Percentiles rank a stretch among this genome's conserved stretches.
These are phyloP conservation scores for Boletus coccyginus DNA, from an alignment of 768 basidiomycete genomes.

Conservation along the genomic window DNA sequence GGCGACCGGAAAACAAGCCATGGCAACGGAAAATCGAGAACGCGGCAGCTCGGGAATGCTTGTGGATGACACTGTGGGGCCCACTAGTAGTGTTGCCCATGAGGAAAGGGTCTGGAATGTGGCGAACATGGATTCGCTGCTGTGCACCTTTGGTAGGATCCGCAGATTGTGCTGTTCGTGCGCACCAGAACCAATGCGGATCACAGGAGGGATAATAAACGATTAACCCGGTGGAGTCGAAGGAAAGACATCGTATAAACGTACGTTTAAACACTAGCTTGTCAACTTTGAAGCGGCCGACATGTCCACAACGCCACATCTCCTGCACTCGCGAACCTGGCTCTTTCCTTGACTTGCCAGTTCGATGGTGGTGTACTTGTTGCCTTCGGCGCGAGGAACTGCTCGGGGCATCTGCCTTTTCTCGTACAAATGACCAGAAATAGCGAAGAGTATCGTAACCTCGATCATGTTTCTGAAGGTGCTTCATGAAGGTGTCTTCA, in stretches of 20 bases:
- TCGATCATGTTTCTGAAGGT: conserved; percentile 38
- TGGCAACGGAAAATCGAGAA: conserved; percentile 78
- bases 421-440: conserved; percentile 61
- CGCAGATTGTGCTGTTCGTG: conserved; percentile 33
- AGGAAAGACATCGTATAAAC: conserved; percentile 26
- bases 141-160: conserved; percentile 59
- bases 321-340: conserved; percentile 42
- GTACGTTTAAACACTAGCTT: conserved; percentile 37
- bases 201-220: background rate
- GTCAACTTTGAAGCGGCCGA: conserved; percentile 65
- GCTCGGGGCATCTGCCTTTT: conserved; percentile 40
- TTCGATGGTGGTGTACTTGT: conserved; percentile 10
- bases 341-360: conserved; percentile 18
- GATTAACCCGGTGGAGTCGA: background rate
- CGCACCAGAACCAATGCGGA: background rate
- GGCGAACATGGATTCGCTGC: conserved; percentile 64
- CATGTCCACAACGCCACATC: conserved; percentile 61
- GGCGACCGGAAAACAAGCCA: conserved; percentile 19
- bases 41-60: conserved; percentile 75
- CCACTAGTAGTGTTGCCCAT: conserved; percentile 45
- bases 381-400: conserved; percentile 25
- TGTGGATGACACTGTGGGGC: conserved; percentile 70
- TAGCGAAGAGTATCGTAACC: conserved; percentile 42
- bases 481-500: conserved; percentile 41
- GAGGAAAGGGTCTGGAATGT: conserved; percentile 50